These are phyloP conservation scores for Arctium lappa DNA, from an alignment of 129 eudicot species.

Conservation along the genomic window DNA sequence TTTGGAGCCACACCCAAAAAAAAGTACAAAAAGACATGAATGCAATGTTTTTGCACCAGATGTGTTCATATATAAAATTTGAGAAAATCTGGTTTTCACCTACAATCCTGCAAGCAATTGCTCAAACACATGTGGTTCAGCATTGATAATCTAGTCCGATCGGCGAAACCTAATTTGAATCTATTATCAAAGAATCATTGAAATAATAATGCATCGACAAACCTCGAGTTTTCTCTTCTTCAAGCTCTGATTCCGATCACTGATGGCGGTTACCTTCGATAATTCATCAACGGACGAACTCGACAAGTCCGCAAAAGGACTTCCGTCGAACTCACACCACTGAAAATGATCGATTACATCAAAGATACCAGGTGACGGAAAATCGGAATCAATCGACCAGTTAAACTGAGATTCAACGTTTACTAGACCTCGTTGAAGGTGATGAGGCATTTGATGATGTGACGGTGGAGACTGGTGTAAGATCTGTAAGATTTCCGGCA, in stretches of 20 bases:
- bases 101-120: background rate
- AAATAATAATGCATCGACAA: background rate
- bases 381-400: background rate
- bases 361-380: background rate
- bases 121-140: background rate
- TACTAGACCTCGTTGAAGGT: constrained; percentile 1
- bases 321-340: constrained; percentile 13
- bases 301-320: background rate
- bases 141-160: background rate
- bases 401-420: background rate
- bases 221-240: constrained; percentile 34
- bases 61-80: background rate
- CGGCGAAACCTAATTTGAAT: background rate
- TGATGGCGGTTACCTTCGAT: constrained; percentile 16
- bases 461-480: constrained; percentile 22
- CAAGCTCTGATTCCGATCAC: constrained; percentile 4
- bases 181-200: background rate
- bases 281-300: constrained; percentile 31
- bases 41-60: background rate
- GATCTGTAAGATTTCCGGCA: constrained; percentile 22
- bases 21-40: background rate
- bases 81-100: background rate
- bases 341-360: background rate
- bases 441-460: constrained; percentile 3
- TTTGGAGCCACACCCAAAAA: background rate